Percentiles rank a stretch among this genome's conserved stretches.
phyloP scores from a whole-genome alignment of 352 stramenopile genomes.

The Thalassiosira exigua region DNA sequence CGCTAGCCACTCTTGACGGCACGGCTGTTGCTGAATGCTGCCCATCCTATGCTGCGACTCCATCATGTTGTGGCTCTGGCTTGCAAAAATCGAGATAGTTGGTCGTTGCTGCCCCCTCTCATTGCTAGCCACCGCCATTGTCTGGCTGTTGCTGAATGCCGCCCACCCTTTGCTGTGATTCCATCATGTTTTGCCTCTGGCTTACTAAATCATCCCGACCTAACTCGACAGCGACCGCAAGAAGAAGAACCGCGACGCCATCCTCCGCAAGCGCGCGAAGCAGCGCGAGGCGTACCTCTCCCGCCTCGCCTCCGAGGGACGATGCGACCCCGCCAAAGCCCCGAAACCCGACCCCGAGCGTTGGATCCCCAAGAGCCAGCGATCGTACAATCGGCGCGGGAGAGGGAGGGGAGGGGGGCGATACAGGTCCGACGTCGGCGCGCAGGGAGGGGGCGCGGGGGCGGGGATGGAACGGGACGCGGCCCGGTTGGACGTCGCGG shows the following conservation, averaged over 20 bases:
- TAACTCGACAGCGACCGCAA: conserved; percentile 35
- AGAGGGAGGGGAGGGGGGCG: conserved; percentile 39
- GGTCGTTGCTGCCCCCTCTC: too few species aligned
- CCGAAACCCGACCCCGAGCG: conserved; percentile 86
- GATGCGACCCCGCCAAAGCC: conserved; percentile 80
- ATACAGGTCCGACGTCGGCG: conserved; percentile 74
- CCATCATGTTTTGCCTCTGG: too few species aligned
- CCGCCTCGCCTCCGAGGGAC: conserved; percentile 71
- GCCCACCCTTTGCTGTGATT: too few species aligned
- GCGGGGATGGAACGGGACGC: conserved; percentile 82
- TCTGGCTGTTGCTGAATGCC: too few species aligned
- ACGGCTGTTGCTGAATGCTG: too few species aligned
- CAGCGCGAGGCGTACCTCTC: conserved; percentile 77
- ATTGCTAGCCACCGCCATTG: too few species aligned
- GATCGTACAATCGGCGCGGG: conserved; percentile 79
- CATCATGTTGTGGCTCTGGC: too few species aligned
- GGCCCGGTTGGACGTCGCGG: conserved; percentile 85
- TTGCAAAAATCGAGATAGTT: too few species aligned
- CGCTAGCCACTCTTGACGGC: too few species aligned
- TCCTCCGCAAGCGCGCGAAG: conserved; percentile 65
- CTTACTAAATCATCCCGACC: too few species aligned
- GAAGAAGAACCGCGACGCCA: conserved; percentile 65
- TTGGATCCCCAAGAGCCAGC: conserved; percentile 87
- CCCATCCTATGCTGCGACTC: too few species aligned
- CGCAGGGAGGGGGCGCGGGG: conserved; percentile 74